These are phyloP conservation scores for Barnettozyma siamensis DNA, from an alignment of 805 yeast genomes.

Conservation along the genomic window DNA sequence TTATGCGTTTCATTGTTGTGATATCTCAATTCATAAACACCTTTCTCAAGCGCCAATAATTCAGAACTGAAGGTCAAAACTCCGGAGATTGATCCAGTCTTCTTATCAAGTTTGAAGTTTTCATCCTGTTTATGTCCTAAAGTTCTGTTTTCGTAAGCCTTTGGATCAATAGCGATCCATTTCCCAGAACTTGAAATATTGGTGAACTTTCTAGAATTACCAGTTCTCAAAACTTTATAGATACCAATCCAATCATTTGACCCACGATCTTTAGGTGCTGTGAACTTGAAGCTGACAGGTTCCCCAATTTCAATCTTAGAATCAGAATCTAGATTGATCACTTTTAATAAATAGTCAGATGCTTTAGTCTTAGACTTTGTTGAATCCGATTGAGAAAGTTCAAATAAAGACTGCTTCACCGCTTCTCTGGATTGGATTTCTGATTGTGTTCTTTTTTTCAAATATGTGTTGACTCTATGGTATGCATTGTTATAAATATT, in stretches of 20 bases:
- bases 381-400: neutral
- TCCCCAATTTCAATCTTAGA: constrained; percentile 38
- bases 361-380: constrained; percentile 15
- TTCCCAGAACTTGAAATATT: constrained; percentile 57
- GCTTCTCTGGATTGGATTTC: constrained; percentile 13
- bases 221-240: constrained; percentile 57
- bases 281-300: constrained; percentile 51
- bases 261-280: constrained; percentile 43
- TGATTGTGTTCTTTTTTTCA: constrained; percentile 22
- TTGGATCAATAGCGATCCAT: constrained; percentile 47
- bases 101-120: constrained; percentile 6
- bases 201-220: constrained; percentile 49
- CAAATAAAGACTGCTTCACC: constrained; percentile 4
- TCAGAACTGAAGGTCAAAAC: constrained; percentile 41
- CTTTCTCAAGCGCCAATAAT: constrained; percentile 57
- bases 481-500: constrained; percentile 37
- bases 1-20: constrained; percentile 64
- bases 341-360: constrained; percentile 27
- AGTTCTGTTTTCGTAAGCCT: constrained; percentile 29
- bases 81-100: constrained; percentile 34
- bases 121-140: constrained; percentile 11
- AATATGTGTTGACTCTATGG: constrained; percentile 28
- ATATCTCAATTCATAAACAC: constrained; percentile 68
- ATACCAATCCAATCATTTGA: constrained; percentile 72
- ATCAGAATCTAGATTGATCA: constrained; percentile 15